Conservation (phyloP, 2,329 filamentous ascomycete genomes). For the Myriangium duriaei region DNA sequence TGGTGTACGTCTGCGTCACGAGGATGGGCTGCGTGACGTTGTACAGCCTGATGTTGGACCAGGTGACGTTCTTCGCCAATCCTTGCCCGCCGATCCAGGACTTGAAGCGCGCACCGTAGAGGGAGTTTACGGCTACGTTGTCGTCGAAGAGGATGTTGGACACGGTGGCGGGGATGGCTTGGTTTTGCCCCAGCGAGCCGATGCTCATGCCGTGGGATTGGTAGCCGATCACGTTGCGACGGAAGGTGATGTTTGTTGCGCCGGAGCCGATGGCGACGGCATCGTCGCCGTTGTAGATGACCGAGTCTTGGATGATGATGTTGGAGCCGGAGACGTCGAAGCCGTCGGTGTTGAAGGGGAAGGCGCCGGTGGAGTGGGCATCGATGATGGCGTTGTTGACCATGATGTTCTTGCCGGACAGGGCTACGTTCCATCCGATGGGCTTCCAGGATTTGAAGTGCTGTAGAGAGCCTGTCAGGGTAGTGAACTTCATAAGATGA, state of each 20-base stretch:
- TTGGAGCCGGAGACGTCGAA: slow-evolving; percentile 24
- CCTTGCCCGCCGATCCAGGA: slow-evolving; percentile 32
- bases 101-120: slow-evolving; percentile 35
- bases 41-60: slow-evolving; percentile 31
- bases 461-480: slow-evolving; percentile 25
- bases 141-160: slow-evolving; percentile 32
- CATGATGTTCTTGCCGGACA: slow-evolving; percentile 29
- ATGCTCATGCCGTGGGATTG: slow-evolving; percentile 33
- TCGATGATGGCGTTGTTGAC: slow-evolving; percentile 31
- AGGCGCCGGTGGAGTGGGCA: slow-evolving; percentile 24
- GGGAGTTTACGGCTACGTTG: slow-evolving; percentile 28
- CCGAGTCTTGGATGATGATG: slow-evolving; percentile 19
- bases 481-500: slow-evolving; percentile 29
- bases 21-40: slow-evolving; percentile 37
- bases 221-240: slow-evolving; percentile 30
- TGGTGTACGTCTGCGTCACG: slow-evolving; percentile 34
- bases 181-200: slow-evolving; percentile 30
- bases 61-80: slow-evolving; percentile 31
- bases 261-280: slow-evolving; percentile 30
- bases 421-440: slow-evolving; percentile 31
- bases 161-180: slow-evolving; percentile 26
- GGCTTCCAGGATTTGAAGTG: slow-evolving; percentile 33
- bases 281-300: slow-evolving; percentile 33
- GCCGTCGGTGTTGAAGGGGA: slow-evolving; percentile 32
- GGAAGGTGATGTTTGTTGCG: slow-evolving; percentile 28